These are phyloP conservation scores for Neospermospora avenae DNA, from an alignment of 2,329 filamentous ascomycete genomes.

Conservation along the genomic window DNA sequence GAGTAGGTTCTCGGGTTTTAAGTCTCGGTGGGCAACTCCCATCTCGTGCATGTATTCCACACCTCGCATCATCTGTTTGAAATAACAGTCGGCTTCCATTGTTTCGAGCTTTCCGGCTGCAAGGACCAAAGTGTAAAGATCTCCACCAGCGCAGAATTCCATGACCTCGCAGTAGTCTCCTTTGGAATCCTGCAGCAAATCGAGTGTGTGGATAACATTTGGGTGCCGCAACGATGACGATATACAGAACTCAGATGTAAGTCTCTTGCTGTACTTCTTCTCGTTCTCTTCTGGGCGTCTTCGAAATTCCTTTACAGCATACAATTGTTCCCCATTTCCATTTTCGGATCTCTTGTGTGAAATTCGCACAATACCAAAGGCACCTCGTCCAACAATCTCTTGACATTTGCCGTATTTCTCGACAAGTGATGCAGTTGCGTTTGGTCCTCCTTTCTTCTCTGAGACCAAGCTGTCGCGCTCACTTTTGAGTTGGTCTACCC, in stretches of 20 bases:
- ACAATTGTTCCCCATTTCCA: conserved; percentile 81
- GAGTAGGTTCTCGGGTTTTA: conserved; percentile 95
- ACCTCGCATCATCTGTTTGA: conserved; percentile 98
- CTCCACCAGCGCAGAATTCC: conserved; percentile 97
- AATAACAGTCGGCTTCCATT: conserved; percentile 92
- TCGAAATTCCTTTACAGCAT: conserved; percentile 97
- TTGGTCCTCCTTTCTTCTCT: conserved; percentile 75
- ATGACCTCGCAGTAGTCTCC: conserved; percentile 99
- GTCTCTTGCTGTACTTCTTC: conserved; percentile 95
- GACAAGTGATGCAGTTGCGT: conserved; percentile 73
- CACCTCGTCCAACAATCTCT: conserved; percentile 91
- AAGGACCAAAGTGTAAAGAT: conserved; percentile 90
- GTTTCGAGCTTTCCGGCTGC: conserved; percentile 90
- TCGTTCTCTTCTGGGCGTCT: conserved; percentile 89
- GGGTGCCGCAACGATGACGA: conserved; percentile 94
- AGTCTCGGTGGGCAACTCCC: conserved; percentile 94
- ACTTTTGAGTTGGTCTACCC: conserved; percentile 89
- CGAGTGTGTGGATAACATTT: conserved; percentile 96
- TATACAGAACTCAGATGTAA: conserved; percentile 98
- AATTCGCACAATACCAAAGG: conserved; percentile 95
- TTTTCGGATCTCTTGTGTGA: conserved; percentile 91
- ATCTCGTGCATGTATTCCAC: conserved; percentile 99
- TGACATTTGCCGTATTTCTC: conserved; percentile 99
- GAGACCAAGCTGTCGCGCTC: conserved; percentile 75
- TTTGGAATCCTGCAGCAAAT: conserved; percentile 92